Percentiles rank a stretch among this genome's conserved stretches.
Conservation (phyloP, 2,329 filamentous ascomycete species). For the Fusarium sp. region DNA sequence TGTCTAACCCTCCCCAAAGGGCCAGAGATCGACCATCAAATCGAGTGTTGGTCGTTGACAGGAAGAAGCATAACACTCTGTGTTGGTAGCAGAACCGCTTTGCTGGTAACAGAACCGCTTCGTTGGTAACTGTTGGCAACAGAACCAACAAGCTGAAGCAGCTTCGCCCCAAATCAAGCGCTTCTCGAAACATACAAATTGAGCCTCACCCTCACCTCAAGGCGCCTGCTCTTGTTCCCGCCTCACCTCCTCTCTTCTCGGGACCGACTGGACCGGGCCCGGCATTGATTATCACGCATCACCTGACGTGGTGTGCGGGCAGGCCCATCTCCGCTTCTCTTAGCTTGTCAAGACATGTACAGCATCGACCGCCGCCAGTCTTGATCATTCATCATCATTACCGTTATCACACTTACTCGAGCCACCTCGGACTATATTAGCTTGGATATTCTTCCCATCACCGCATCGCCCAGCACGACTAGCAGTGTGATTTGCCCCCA, state of each 20-base stretch:
- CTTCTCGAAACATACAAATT: constrained; percentile 33
- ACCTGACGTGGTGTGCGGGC: constrained; percentile 11
- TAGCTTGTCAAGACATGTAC: not conserved
- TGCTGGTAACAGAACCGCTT: no score
- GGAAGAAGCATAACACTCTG: not conserved
- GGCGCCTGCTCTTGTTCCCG: no score
- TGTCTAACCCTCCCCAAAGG: not conserved
- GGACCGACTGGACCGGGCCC: constrained; percentile 17
- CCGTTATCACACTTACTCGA: constrained; percentile 24
- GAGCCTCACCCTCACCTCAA: no score
- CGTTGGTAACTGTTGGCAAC: not conserved
- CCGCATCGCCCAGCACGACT: constrained; percentile 25
- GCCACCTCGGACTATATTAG: constrained; percentile 19
- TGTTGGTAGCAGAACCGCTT: constrained; percentile 3
- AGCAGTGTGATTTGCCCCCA: constrained; percentile 39
- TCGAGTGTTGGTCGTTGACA: constrained; percentile 30
- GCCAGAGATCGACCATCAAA: not conserved
- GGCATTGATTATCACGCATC: constrained; percentile 21
- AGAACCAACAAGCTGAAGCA: constrained; percentile 18
- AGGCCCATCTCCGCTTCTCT: not conserved
- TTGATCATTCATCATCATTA: no score
- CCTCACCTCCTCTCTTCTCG: not conserved
- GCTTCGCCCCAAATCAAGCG: constrained; percentile 30
- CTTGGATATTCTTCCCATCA: constrained; percentile 26
- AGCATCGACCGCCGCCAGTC: not conserved